These are phyloP conservation scores for Aurantiochytrium sp. DNA, from an alignment of 108 stramenopile species.

Conservation along the genomic window DNA sequence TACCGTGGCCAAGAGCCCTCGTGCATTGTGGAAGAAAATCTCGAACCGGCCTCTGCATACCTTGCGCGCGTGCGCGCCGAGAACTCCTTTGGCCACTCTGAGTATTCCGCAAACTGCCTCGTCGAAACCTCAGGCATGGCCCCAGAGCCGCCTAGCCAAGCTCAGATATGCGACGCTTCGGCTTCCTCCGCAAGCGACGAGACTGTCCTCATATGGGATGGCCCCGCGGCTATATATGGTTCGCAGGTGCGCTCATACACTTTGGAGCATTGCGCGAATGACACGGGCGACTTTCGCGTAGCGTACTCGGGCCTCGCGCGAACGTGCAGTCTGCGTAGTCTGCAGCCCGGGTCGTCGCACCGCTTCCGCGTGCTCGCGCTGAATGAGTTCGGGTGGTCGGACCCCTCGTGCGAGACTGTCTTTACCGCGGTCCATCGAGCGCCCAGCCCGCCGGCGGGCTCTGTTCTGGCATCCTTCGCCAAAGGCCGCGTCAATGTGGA, in stretches of 20 bases:
- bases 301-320: background rate
- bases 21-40: background rate
- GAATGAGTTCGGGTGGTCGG: background rate
- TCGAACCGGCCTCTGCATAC: background rate
- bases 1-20: background rate
- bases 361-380: background rate
- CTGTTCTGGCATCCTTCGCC: background rate
- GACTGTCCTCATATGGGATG: background rate
- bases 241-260: background rate
- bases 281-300: background rate
- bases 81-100: background rate
- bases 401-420: background rate
- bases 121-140: background rate
- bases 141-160: background rate
- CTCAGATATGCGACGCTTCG: background rate
- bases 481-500: background rate
- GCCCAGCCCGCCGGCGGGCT: background rate
- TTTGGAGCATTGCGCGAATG: background rate
- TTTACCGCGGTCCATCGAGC: background rate
- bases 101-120: background rate
- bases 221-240: background rate
- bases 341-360: background rate
- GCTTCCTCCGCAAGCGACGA: background rate
- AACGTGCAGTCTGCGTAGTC: background rate
- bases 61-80: background rate